These are phyloP conservation scores for Kluyveromyces marxianus DNA, from an alignment of 1,139 yeast species.

Conservation along the genomic window DNA sequence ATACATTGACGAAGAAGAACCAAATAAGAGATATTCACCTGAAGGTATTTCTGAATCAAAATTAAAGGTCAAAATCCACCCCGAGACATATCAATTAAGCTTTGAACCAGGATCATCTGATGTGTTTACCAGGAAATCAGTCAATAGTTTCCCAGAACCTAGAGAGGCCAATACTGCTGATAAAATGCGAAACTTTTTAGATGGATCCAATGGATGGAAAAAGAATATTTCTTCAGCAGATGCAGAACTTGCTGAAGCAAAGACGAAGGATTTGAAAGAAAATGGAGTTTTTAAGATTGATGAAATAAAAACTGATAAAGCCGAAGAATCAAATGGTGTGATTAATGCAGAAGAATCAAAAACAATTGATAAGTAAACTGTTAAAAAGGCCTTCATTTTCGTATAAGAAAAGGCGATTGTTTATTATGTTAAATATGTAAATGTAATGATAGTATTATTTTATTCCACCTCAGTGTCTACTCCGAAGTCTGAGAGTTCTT, in stretches of 20 bases:
- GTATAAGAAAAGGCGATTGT: not conserved
- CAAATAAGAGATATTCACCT: conserved; percentile 31
- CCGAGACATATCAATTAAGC: conserved; percentile 70
- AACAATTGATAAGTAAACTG: not conserved
- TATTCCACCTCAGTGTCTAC: conserved; percentile 68
- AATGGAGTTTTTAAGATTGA: conserved; percentile 13
- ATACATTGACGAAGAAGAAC: conserved; percentile 16
- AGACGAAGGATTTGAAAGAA: conserved; percentile 9
- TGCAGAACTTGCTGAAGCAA: conserved; percentile 8
- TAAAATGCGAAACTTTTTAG: conserved; percentile 19
- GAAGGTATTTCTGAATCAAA: conserved; percentile 64
- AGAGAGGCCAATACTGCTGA: conserved; percentile 25
- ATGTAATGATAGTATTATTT: not conserved
- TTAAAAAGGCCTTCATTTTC: not conserved
- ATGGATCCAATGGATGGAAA: conserved; percentile 22
- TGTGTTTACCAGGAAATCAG: conserved; percentile 55
- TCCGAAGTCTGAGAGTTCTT: conserved; percentile 73
- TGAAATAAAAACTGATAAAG: not conserved
- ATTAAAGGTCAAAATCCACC: conserved; percentile 73
- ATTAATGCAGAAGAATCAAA: too few species aligned
- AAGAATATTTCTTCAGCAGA: conserved; percentile 12
- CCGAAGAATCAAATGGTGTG: not conserved
- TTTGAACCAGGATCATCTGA: conserved; percentile 82
- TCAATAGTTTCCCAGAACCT: conserved; percentile 24
- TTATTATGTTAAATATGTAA: not conserved